A percentile compares a stretch with the other conserved stretches of the same genome.
Conservation (phyloP, 345 rosid species). For the Lepidium didymum region DNA sequence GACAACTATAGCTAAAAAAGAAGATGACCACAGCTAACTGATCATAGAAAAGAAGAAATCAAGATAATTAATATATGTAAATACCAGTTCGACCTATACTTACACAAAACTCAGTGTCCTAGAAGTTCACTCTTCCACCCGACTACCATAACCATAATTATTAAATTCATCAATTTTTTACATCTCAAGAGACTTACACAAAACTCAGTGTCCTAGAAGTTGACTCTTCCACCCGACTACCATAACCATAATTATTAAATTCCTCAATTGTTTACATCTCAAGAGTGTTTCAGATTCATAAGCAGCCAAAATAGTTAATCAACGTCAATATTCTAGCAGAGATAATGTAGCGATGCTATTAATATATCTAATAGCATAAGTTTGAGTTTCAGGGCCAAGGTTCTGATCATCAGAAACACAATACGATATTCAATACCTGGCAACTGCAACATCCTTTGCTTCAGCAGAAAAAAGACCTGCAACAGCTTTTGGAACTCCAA, state of each 20-base stretch:
- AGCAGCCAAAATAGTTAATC: background rate
- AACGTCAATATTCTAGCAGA: background rate
- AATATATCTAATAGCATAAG: background rate
- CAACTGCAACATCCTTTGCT: conserved; percentile 90
- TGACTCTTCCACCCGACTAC: background rate
- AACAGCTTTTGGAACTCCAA: conserved; percentile 91
- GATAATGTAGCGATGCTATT: background rate
- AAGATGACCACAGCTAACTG: background rate
- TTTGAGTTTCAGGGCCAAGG: background rate
- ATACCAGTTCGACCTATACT: background rate
- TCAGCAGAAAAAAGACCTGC: conserved; percentile 92
- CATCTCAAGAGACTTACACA: background rate
- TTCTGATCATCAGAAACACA: background rate
- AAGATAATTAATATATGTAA: background rate
- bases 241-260: background rate
- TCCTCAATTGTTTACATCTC: background rate
- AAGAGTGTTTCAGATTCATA: background rate
- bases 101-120: background rate
- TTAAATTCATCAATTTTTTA: background rate
- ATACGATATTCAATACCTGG: conserved; percentile 46
- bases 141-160: background rate
- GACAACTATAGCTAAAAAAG: background rate
- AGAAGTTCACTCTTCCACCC: background rate
- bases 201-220: background rate
- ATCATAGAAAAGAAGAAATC: background rate